Percentiles rank a stretch among this genome's conserved stretches.
phyloP scores from a whole-genome alignment of 805 yeast genomes.

The Myxozyma vanderwaltii region DNA sequence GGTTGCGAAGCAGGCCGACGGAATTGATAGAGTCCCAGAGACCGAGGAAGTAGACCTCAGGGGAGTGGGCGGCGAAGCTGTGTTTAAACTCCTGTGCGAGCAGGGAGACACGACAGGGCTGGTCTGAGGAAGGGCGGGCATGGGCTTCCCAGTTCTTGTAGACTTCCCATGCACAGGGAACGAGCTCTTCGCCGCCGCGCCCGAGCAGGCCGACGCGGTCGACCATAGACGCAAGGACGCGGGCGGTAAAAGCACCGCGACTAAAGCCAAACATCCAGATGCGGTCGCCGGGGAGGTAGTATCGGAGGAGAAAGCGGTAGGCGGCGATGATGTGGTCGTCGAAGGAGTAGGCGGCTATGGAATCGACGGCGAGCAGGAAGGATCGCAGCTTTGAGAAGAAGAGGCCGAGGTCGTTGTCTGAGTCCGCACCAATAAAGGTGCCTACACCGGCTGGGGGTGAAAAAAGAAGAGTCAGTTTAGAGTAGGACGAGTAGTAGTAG shows the following conservation, averaged over 20 bases:
- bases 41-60: slow-evolving; percentile 61
- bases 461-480: too few relatives aligned
- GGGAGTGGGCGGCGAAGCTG: slow-evolving; percentile 53
- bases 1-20: slow-evolving; percentile 60
- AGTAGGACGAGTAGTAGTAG: too few relatives aligned
- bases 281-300: slow-evolving; percentile 33
- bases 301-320: slow-evolving; percentile 28
- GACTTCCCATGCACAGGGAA: slow-evolving; percentile 62
- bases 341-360: slow-evolving; percentile 56
- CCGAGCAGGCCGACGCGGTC: slow-evolving; percentile 63
- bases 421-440: slow-evolving; percentile 49
- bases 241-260: slow-evolving; percentile 67
- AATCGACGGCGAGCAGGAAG: slow-evolving; percentile 43
- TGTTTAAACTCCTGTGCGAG: slow-evolving; percentile 52
- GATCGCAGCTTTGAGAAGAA: slow-evolving; percentile 10
- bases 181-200: slow-evolving; percentile 58
- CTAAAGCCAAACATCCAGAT: slow-evolving; percentile 36
- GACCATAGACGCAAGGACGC: slow-evolving; percentile 66
- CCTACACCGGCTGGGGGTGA: slow-evolving; percentile 58
- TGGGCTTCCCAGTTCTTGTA: slow-evolving; percentile 48
- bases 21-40: slow-evolving; percentile 71
- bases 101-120: slow-evolving; percentile 46
- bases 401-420: slow-evolving; percentile 3
- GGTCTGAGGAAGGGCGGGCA: slow-evolving; percentile 57
- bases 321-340: slow-evolving; percentile 56